Evolutionary conservation across 331 rosid species (phyloP).

Genomic region (Stylosanthes scabra): DNA sequence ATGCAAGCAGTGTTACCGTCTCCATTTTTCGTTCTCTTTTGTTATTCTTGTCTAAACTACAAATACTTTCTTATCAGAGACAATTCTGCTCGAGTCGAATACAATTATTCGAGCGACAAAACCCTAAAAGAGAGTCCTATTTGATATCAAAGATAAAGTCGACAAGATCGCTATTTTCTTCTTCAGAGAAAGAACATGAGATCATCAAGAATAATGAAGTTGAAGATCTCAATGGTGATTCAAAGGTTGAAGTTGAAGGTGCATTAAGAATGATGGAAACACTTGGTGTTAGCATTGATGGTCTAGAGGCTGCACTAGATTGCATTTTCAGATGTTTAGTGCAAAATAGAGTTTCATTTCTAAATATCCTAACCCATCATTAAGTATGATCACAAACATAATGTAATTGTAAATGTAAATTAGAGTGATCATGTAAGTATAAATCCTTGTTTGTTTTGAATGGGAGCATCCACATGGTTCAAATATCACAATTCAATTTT

Average conservation of each 20-base stretch:
- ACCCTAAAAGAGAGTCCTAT: slow-evolving; percentile 44
- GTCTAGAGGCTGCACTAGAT: slow-evolving; percentile 59
- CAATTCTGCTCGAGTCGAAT: too few species aligned
- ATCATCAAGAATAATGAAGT: slow-evolving; percentile 41
- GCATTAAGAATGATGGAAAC: slow-evolving; percentile 55
- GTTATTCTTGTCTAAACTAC: slow-evolving; percentile 54
- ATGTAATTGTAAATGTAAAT: slow-evolving; percentile 38
- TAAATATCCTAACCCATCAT: slow-evolving; percentile 61
- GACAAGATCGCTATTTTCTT: slow-evolving; percentile 20
- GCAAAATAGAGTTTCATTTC: slow-evolving; percentile 78
- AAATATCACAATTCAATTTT: neutral
- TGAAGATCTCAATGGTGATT: slow-evolving; percentile 47
- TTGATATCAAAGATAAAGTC: slow-evolving; percentile 62
- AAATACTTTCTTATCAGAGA: too few species aligned
- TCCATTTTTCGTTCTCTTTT: slow-evolving; percentile 60
- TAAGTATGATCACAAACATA: slow-evolving; percentile 12
- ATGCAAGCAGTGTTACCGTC: slow-evolving; percentile 55
- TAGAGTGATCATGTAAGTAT: slow-evolving; percentile 26
- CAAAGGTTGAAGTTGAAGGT: slow-evolving; percentile 49
- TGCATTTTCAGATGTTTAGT: slow-evolving; percentile 65
- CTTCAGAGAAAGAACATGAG: slow-evolving; percentile 52
- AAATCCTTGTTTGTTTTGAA: slow-evolving; percentile 35
- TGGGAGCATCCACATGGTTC: slow-evolving; percentile 35
- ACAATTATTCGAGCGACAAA: neutral
- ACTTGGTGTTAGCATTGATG: slow-evolving; percentile 48